A percentile compares a stretch with the other conserved stretches of the same genome.
Evolutionary conservation across 495 filamentous ascomycete species (phyloP).

Genomic region (Aspergillus saccharolyticus): DNA sequence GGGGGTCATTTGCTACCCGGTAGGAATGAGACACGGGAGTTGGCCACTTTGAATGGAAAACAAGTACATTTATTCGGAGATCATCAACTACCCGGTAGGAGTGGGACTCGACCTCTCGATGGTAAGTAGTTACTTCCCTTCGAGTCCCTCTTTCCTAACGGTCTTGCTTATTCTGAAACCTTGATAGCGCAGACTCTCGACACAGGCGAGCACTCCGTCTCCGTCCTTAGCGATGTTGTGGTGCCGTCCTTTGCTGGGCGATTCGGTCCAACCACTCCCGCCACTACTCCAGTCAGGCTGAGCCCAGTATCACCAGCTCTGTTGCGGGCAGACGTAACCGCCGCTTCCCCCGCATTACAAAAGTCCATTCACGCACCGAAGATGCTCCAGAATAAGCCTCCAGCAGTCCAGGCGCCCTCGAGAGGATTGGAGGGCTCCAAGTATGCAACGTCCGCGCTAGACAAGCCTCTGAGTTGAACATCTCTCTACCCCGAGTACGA

Average conservation of each 20-base stretch:
- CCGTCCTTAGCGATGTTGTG: background rate
- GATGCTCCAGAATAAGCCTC: background rate
- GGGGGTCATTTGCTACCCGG: too few species aligned
- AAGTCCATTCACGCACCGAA: conserved; percentile 18
- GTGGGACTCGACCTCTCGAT: background rate
- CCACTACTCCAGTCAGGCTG: background rate
- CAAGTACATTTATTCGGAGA: conserved; percentile 21
- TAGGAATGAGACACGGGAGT: too few species aligned
- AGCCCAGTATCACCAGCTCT: background rate
- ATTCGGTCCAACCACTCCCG: background rate
- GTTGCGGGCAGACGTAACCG: background rate
- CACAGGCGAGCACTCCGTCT: background rate
- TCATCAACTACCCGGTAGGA: conserved; percentile 20
- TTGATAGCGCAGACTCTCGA: too few species aligned
- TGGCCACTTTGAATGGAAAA: too few species aligned
- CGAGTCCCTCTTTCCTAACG: background rate
- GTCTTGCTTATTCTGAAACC: background rate
- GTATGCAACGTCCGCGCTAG: background rate
- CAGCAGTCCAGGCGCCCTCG: background rate
- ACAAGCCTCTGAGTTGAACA: background rate
- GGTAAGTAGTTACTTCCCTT: conserved; percentile 2
- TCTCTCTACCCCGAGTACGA: background rate
- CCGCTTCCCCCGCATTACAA: background rate
- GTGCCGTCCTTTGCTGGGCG: background rate
- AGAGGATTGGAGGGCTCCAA: conserved; percentile 6